Conservation (phyloP, 1,284 basidiomycete species). For the Tetrapyrgos nigripes region DNA sequence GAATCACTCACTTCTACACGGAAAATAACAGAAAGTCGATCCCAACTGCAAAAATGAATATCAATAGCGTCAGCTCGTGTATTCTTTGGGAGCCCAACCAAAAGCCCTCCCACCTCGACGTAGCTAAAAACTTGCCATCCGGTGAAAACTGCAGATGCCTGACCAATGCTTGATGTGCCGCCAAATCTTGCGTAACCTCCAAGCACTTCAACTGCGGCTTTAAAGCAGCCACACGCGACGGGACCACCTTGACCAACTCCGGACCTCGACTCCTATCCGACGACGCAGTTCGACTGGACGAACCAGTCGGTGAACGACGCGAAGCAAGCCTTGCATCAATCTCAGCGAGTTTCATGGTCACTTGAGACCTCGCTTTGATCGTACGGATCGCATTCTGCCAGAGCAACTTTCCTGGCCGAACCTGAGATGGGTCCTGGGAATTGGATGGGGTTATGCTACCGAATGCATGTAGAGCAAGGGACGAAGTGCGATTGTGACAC, state of each 20-base stretch:
- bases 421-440: background rate
- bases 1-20: constrained; percentile 60
- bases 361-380: constrained; percentile 34
- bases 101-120: constrained; percentile 62
- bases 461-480: too few species aligned
- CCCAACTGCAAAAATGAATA: constrained; percentile 64
- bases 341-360: constrained; percentile 36
- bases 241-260: constrained; percentile 49
- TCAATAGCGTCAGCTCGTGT: too few species aligned
- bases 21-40: constrained; percentile 77
- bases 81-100: too few species aligned
- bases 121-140: constrained; percentile 72
- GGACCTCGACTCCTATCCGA: constrained; percentile 39
- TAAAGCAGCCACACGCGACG: constrained; percentile 51
- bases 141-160: constrained; percentile 77
- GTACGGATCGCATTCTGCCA: constrained; percentile 38
- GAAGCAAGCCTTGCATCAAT: constrained; percentile 27
- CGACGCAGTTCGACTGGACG: constrained; percentile 42
- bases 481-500: too few species aligned
- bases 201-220: constrained; percentile 64
- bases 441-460: too few species aligned
- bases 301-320: constrained; percentile 50
- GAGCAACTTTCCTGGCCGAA: constrained; percentile 26
- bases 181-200: constrained; percentile 64
- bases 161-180: constrained; percentile 70